phyloP scores from a whole-genome alignment of 768 basidiomycete species.

The Termitomyces sp. region DNA sequence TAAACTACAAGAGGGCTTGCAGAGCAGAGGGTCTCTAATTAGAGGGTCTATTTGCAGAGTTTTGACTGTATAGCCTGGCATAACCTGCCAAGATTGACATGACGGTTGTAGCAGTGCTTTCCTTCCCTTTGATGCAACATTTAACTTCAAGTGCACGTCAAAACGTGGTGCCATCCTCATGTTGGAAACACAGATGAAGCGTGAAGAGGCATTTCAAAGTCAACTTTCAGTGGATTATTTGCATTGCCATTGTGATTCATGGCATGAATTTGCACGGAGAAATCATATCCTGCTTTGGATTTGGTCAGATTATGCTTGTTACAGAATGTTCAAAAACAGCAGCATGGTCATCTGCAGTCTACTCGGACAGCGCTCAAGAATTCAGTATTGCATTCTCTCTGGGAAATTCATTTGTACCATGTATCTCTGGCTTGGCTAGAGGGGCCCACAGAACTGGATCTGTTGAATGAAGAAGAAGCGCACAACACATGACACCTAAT shows the following conservation, averaged over 20 bases:
- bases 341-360: slow-evolving; percentile 16
- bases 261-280: slow-evolving; percentile 11
- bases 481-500: not conserved
- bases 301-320: slow-evolving; percentile 16
- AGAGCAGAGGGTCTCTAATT: too few species aligned
- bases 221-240: slow-evolving; percentile 7
- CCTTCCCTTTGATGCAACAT: slow-evolving; percentile 10
- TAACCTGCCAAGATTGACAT: too few species aligned
- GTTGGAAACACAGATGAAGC: slow-evolving; percentile 10
- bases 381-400: slow-evolving; percentile 13
- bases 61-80: too few species aligned
- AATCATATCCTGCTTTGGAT: slow-evolving; percentile 4
- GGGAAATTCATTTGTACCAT: not conserved
- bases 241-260: slow-evolving; percentile 8
- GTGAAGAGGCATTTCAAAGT: slow-evolving; percentile 6
- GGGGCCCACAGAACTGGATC: not conserved
- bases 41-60: too few species aligned
- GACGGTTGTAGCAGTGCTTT: too few species aligned
- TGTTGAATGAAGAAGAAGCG: not conserved
- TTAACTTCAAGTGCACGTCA: slow-evolving; percentile 12
- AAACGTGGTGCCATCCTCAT: slow-evolving; percentile 12
- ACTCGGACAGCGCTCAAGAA: slow-evolving; percentile 10
- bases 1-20: too few species aligned
- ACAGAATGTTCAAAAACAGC: slow-evolving; percentile 16
- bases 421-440: not conserved